A percentile compares a stretch with the other conserved stretches of the same genome.
Conservation (phyloP, 1,284 basidiomycete species). For the Cutaneotrichosporon cavernicola region DNA sequence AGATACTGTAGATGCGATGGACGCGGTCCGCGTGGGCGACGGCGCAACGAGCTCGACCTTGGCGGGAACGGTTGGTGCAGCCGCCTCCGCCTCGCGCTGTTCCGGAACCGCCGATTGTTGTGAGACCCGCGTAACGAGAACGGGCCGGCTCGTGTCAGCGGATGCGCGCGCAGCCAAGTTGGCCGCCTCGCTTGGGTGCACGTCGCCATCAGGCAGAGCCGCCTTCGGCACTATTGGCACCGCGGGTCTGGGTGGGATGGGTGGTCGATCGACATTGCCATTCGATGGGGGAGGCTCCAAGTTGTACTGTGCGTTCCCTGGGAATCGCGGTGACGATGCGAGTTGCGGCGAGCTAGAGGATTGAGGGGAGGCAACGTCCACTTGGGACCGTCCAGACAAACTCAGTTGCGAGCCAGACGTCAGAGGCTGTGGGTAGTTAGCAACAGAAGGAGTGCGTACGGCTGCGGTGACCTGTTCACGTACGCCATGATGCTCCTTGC, state of each 20-base stretch:
- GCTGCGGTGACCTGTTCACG: background rate
- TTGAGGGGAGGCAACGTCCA: constrained; percentile 12
- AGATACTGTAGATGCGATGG: constrained; percentile 6
- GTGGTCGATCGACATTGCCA: constrained; percentile 18
- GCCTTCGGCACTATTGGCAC: constrained; percentile 21
- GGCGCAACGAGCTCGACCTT: constrained; percentile 2
- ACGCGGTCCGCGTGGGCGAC: constrained; percentile 7
- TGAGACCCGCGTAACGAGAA: background rate
- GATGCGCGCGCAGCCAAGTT: constrained; percentile 2
- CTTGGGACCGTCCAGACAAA: constrained; percentile 18
- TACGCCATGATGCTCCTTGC: constrained; percentile 19
- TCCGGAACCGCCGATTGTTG: background rate
- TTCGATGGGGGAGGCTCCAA: constrained; percentile 12
- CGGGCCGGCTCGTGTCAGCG: background rate
- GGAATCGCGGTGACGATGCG: constrained; percentile 18
- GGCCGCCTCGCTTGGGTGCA: background rate
- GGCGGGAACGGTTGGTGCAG: background rate
- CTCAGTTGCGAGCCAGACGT: constrained; percentile 21
- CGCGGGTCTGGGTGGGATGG: constrained; percentile 20
- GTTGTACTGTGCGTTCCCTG: constrained; percentile 16
- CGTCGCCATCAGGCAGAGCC: background rate
- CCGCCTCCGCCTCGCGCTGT: background rate
- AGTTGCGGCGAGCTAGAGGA: constrained; percentile 16
- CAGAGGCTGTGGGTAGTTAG: constrained; percentile 17
- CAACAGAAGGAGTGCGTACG: background rate